phyloP scores from a whole-genome alignment of 306 rosid genomes.

The Pueraria montana region DNA sequence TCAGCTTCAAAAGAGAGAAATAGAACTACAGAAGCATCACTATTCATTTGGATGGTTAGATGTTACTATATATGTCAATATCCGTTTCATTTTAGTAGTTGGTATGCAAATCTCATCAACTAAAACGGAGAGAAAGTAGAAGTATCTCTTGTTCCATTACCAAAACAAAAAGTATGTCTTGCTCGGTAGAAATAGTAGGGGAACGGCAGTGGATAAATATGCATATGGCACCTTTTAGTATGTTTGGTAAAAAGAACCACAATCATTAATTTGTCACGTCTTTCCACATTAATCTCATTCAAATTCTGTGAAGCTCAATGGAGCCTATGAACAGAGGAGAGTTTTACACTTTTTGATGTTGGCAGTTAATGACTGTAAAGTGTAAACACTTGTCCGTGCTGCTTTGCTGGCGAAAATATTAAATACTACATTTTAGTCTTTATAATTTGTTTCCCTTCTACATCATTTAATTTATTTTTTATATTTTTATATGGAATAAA shows the following conservation, averaged over 20 bases:
- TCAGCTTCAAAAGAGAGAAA: too few species aligned
- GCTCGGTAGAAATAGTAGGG: neutral
- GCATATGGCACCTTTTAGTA: neutral
- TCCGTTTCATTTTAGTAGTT: neutral
- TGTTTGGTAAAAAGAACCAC: conserved; percentile 2
- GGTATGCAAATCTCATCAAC: neutral
- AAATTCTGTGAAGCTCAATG: neutral
- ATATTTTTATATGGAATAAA: too few species aligned
- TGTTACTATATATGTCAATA: neutral
- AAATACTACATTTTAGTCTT: neutral
- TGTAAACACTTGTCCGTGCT: neutral
- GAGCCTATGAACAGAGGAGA: neutral
- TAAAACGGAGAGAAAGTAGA: neutral
- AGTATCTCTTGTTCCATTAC: neutral
- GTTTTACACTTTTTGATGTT: too few species aligned
- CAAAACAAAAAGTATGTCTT: neutral
- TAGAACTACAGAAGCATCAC: too few species aligned
- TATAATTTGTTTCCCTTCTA: neutral
- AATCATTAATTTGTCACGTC: neutral
- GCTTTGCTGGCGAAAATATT: neutral
- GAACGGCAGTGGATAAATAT: neutral
- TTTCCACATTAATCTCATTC: neutral
- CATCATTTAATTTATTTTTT: neutral
- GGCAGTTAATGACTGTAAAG: neutral
- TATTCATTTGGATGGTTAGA: neutral